Base-by-base conservation (phyloP, 192 early-diverging fungal species). In the Geosiphon pyriformis region DNA sequence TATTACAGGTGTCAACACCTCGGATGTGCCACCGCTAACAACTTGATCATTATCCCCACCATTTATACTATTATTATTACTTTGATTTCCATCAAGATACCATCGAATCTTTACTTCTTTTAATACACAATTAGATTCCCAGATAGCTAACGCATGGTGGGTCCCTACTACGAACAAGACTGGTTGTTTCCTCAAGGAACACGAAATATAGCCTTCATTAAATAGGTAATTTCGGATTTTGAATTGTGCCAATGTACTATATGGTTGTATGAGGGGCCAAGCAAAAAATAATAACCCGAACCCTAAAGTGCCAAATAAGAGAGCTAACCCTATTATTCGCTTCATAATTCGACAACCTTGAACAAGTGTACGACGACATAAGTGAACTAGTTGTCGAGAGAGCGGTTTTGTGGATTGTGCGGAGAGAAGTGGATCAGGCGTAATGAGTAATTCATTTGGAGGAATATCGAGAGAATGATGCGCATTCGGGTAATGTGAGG, bases 71-170 rank as follows among this genome's bases (percentile, higher is more conserved):
- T 10, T 17, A 48, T 50, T 29, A 27, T 61, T 47, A 25, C 67
- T 47, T 20, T 46, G 27, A n/a, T n/a, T n/a, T n/a, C n/a, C n/a
- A n/a, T n/a, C n/a, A 11, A 57, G 68, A 31, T 68, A 70, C 77
- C 79, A 81, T 20, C 58, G 61, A 0, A 84, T 49, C 0, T 51
- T 65, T 69, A 84, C 76, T 22, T 82, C 71, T 10, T 80, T 64
- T 22, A 80, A 55, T 18, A 70, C 70, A 69, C 83, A 84, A 57
- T 84, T 84, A 29, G 76, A 63, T 22, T 84, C 83, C 83, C 83
- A 84, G 7, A 84, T 76, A 2, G 79, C 79, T 37, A 81, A 65
- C 4, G 82, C 63, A 20, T 80, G 71, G 1, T 72, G 66, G 1
- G 61, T 76, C 48, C 79, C 83, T 27, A 76, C 70, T 4, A 84